Evolutionary conservation across 179 eudicot genomes (phyloP).

Genomic region (Vitellaria paradoxa): DNA sequence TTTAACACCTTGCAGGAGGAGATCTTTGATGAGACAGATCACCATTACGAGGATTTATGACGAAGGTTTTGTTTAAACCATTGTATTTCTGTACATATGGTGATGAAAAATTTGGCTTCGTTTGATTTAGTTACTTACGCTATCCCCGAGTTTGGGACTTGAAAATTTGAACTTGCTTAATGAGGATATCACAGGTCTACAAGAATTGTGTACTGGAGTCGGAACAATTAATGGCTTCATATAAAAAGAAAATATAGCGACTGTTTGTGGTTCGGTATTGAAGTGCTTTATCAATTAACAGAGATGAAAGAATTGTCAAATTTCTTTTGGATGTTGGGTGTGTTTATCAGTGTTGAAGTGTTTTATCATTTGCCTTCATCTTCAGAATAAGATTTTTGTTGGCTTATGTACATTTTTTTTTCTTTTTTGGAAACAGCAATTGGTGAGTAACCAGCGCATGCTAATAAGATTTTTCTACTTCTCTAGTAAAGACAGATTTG

Average conservation of each 20-base stretch:
- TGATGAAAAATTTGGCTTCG: conserved; percentile 3
- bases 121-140: background rate
- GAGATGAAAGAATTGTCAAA: background rate
- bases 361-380: too few species aligned
- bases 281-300: background rate
- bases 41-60: conserved; percentile 68
- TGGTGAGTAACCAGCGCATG: too few species aligned
- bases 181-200: background rate
- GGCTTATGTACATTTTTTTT: too few species aligned
- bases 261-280: background rate
- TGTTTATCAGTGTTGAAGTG: too few species aligned
- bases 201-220: background rate
- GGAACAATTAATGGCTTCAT: background rate
- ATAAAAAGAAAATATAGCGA: background rate
- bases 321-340: background rate
- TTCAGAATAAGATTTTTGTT: too few species aligned
- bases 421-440: too few species aligned
- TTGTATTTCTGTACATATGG: background rate
- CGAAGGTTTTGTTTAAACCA: conserved; percentile 2
- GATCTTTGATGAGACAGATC: conserved; percentile 89
- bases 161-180: background rate
- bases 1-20: conserved; percentile 59
- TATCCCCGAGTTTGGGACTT: background rate
- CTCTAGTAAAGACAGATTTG: too few species aligned
- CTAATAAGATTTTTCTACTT: too few species aligned